A percentile compares a stretch with the other conserved stretches of the same genome.
Conservation (phyloP, 768 basidiomycete genomes). For the Phylloporus rhodoxanthus region DNA sequence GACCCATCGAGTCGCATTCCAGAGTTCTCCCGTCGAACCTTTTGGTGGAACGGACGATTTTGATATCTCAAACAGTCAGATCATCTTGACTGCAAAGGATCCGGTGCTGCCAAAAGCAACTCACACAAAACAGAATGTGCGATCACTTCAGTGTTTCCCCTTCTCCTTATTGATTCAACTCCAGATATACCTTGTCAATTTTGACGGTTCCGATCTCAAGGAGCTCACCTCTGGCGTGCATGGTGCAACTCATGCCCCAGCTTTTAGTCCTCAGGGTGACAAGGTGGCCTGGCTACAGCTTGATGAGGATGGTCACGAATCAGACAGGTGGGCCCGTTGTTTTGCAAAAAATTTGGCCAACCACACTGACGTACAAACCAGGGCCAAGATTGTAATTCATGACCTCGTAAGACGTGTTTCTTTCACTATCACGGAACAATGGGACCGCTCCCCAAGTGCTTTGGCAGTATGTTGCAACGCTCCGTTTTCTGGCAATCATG, state of each 20-base stretch:
- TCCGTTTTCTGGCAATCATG: neutral
- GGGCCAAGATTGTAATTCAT: constrained; percentile 73
- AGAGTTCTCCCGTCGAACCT: constrained; percentile 77
- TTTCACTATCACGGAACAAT: constrained; percentile 70
- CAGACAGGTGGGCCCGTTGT: constrained; percentile 53
- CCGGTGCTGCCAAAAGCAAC: constrained; percentile 66
- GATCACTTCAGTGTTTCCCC: neutral
- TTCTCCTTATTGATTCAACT: neutral
- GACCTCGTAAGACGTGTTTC: constrained; percentile 63
- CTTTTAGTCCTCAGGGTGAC: constrained; percentile 58
- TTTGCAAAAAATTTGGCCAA: neutral
- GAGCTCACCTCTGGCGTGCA: constrained; percentile 81
- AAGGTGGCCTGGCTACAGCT: constrained; percentile 87
- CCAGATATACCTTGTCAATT: constrained; percentile 66
- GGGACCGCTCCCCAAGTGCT: constrained; percentile 70
- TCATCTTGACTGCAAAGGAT: constrained; percentile 86
- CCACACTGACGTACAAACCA: constrained; percentile 21
- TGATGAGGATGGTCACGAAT: constrained; percentile 82
- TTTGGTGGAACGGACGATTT: constrained; percentile 84
- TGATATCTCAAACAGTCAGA: constrained; percentile 58
- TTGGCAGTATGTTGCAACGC: constrained; percentile 9
- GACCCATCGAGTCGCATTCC: neutral
- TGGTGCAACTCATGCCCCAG: constrained; percentile 74
- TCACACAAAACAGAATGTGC: constrained; percentile 87
- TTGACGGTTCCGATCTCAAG: constrained; percentile 46